Percentiles rank a stretch among this genome's conserved stretches.
Conservation (phyloP, 352 stramenopile genomes). For the Discostella stelligera region DNA sequence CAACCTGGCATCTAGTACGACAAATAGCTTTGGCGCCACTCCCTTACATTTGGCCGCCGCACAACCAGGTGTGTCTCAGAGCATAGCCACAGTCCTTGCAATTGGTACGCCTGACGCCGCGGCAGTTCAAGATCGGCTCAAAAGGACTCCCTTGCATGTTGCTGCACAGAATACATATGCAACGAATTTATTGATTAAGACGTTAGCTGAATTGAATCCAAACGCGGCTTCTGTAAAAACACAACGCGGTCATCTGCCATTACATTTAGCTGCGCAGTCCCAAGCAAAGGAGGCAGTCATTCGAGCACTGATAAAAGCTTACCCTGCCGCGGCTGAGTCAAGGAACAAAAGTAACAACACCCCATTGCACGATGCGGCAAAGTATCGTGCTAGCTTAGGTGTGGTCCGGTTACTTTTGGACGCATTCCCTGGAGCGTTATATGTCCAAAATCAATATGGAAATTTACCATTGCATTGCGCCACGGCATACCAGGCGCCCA, state of each 20-base stretch:
- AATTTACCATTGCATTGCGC: constrained; percentile 64
- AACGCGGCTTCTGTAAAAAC: constrained; percentile 37
- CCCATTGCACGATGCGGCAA: constrained; percentile 60
- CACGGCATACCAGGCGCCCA: constrained; percentile 52
- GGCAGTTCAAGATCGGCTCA: constrained; percentile 45
- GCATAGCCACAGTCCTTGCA: constrained; percentile 43
- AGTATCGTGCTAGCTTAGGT: constrained; percentile 50
- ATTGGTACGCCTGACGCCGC: constrained; percentile 44
- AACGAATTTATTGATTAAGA: constrained; percentile 47
- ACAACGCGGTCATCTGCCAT: constrained; percentile 47
- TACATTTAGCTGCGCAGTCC: constrained; percentile 48
- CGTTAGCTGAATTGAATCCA: constrained; percentile 43
- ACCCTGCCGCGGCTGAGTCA: constrained; percentile 44
- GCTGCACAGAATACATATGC: constrained; percentile 51
- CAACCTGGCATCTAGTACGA: constrained; percentile 42
- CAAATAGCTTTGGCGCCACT: constrained; percentile 52
- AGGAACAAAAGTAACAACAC: constrained; percentile 64
- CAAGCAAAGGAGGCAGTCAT: constrained; percentile 51
- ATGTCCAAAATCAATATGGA: constrained; percentile 64
- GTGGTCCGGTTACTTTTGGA: constrained; percentile 52
- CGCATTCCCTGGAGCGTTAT: constrained; percentile 51
- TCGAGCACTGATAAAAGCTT: constrained; percentile 51
- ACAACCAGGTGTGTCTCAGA: constrained; percentile 46
- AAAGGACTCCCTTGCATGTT: constrained; percentile 51
- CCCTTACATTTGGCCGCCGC: constrained; percentile 54